Evolutionary conservation across 2,329 filamentous ascomycete genomes (phyloP), one percentile per base, ranked within the genome.

Genomic region (Pseudocercospora fuligena): DNA sequence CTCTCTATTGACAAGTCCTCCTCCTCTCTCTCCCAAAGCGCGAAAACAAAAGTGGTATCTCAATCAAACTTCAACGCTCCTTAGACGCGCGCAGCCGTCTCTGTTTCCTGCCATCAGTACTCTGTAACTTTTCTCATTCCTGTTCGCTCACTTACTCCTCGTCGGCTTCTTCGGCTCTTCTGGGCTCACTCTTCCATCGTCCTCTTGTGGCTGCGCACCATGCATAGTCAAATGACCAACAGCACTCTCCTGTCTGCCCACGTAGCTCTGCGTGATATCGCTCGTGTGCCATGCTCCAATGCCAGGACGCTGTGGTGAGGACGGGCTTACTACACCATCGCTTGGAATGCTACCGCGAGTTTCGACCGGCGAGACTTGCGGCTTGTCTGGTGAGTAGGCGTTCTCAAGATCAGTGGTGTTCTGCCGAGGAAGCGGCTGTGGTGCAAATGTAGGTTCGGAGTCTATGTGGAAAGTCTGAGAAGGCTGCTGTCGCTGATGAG

Each of bases 151-250:
- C 29, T 33, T 36, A 33, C 27, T 58, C 54, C 27, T 33, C 54
- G n/a, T 27, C 8, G n/a, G 27, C n/a, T 21, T 58, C 54, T 25
- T 58, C 1, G 54, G 27, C n/a, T 58, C 54, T 21, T 40, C 54
- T 8, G 29, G 54, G 33, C 54, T 58, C 7, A 40, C 29, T 21
- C 29, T 33, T 9, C 31, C 54, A 40, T 58, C 54, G 3, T 58
- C 54, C 9, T 56, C 27, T 21, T 58, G 25, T 3, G 54, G 54
- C 31, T 33, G 29, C n/a, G 72, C 74, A 8, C 82, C 82, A 63
- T 83, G 82, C 82, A 84, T 84, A 1, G 81, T 83, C 60, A 81
- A 54, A 27, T 82, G 78, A 64, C 81, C 78, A 4, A 73, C 77
- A 29, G 81, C 78, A 64, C 80, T 82, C 67, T 78, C 75, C 72